Conservation (phyloP, 257 asterid genomes). For the Nicotiana obtusifolia region DNA sequence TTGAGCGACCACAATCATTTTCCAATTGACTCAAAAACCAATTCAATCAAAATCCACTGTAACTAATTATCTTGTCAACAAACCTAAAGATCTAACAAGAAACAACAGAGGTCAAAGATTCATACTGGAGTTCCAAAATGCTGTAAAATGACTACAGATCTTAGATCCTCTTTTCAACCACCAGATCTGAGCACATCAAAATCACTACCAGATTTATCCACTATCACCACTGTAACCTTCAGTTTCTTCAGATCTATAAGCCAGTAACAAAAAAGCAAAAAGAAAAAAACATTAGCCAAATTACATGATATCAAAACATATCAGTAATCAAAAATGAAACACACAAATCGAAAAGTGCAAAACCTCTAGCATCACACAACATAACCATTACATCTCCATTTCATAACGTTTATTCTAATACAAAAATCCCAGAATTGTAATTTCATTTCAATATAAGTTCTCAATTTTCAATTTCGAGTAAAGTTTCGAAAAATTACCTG, state of each 20-base stretch:
- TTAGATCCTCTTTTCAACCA: conserved; percentile 69
- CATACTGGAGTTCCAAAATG: conserved; percentile 6
- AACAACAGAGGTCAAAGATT: conserved; percentile 35
- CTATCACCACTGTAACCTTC: conserved; percentile 30
- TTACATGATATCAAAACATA: not conserved
- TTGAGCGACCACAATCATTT: conserved; percentile 59
- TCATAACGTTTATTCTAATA: too few relatives aligned
- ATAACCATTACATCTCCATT: too few relatives aligned
- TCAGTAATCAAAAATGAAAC: not conserved
- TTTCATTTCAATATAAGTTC: too few relatives aligned
- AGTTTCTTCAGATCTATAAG: conserved; percentile 73
- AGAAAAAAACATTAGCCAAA: not conserved
- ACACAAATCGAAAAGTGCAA: conserved; percentile 16
- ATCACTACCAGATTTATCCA: conserved; percentile 16
- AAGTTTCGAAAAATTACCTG: not conserved
- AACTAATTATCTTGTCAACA: conserved; percentile 5
- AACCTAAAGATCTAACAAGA: conserved; percentile 26
- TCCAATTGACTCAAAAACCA: conserved; percentile 34
- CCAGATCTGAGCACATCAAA: conserved; percentile 57
- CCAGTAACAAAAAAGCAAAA: conserved; percentile 6
- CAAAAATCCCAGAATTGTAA: too few relatives aligned
- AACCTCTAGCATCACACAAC: conserved; percentile 2
- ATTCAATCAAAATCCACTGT: not conserved
- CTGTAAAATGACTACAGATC: conserved; percentile 26
- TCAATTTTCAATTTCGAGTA: too few relatives aligned